Percentiles rank a stretch among this genome's conserved stretches.
Evolutionary conservation across 2,329 filamentous ascomycete species (phyloP).

Genomic region (Aspergillus latus): DNA sequence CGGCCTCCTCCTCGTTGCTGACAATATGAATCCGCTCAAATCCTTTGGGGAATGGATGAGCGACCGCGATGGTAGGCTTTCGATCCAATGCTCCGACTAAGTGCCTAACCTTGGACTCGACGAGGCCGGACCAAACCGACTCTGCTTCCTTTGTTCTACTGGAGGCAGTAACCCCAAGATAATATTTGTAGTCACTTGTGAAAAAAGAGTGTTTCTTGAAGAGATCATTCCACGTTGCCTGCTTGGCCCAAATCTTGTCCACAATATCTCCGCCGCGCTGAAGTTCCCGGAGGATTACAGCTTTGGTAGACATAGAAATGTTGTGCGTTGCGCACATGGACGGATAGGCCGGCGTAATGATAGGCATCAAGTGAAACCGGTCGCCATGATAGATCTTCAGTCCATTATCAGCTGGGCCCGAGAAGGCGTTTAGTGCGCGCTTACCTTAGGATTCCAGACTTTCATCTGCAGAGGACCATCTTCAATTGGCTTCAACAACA

Average conservation of each 20-base stretch:
- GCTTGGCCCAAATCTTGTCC: slow-evolving; percentile 74
- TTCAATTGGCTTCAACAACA: slow-evolving; percentile 84
- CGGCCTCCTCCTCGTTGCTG: slow-evolving; percentile 60
- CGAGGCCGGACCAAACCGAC: slow-evolving; percentile 83
- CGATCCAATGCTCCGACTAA: slow-evolving; percentile 81
- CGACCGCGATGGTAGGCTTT: slow-evolving; percentile 75
- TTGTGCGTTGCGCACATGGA: slow-evolving; percentile 98
- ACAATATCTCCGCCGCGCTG: slow-evolving; percentile 74
- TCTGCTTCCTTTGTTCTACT: slow-evolving; percentile 82
- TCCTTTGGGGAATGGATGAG: slow-evolving; percentile 89
- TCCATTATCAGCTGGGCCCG: background rate
- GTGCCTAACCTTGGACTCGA: slow-evolving; percentile 89
- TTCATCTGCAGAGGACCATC: slow-evolving; percentile 76
- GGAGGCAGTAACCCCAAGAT: slow-evolving; percentile 81
- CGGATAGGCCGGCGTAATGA: slow-evolving; percentile 96
- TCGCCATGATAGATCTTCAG: slow-evolving; percentile 73
- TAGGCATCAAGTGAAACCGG: slow-evolving; percentile 87
- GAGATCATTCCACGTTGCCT: slow-evolving; percentile 78
- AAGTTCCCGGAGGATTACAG: slow-evolving; percentile 80
- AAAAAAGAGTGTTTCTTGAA: slow-evolving; percentile 94
- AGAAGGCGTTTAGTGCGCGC: slow-evolving; percentile 15
- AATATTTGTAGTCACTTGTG: slow-evolving; percentile 90
- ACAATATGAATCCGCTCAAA: slow-evolving; percentile 80
- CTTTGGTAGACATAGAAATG: slow-evolving; percentile 80
- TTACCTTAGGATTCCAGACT: slow-evolving; percentile 90